phyloP scores from a whole-genome alignment of 768 basidiomycete genomes.

The Amylocystis lapponica region DNA sequence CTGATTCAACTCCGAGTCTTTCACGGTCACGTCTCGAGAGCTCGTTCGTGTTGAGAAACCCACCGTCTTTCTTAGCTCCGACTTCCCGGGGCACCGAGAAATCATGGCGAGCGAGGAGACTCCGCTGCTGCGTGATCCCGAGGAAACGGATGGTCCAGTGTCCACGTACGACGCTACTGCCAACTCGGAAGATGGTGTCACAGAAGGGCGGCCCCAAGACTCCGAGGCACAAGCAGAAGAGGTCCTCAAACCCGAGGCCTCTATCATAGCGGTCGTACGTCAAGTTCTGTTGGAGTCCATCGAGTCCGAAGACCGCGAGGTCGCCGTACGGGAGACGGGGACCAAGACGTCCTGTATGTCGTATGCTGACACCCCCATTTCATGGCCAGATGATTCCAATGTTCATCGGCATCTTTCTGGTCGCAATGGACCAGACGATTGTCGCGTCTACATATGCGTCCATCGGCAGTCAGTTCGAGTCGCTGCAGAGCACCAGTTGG shows the following conservation, averaged over 20 bases:
- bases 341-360: neutral
- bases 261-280: slow-evolving; percentile 12
- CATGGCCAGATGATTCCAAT: slow-evolving; percentile 22
- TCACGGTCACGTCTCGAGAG: too few relatives aligned
- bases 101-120: too few relatives aligned
- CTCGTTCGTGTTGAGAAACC: too few relatives aligned
- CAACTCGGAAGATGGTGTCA: too few relatives aligned
- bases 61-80: too few relatives aligned
- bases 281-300: neutral
- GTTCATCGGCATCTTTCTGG: slow-evolving; percentile 26
- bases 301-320: neutral
- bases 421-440: slow-evolving; percentile 29
- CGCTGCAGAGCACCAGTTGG: slow-evolving; percentile 63
- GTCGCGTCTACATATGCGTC: slow-evolving; percentile 28
- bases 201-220: too few relatives aligned
- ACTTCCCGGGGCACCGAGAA: too few relatives aligned
- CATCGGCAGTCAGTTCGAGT: slow-evolving; percentile 44
- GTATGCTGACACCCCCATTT: neutral
- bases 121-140: too few relatives aligned
- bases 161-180: too few relatives aligned
- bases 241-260: slow-evolving; percentile 7
- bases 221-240: neutral
- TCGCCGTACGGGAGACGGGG: neutral
- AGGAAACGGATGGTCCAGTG: too few relatives aligned
- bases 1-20: too few relatives aligned